Evolutionary conservation across 441 rosid genomes (phyloP).

Genomic region (Gossypium trilobum): DNA sequence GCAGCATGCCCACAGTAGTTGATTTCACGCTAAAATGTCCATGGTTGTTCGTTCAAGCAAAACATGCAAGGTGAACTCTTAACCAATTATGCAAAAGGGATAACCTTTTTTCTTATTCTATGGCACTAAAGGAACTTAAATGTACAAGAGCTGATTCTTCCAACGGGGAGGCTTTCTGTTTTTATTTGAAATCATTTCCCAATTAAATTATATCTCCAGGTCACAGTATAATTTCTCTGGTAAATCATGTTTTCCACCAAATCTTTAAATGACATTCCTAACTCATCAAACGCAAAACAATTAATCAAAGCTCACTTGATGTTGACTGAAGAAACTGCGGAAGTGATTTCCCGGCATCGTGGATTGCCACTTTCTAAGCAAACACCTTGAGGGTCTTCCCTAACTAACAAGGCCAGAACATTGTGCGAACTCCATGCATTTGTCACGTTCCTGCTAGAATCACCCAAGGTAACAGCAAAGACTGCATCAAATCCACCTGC

Average conservation of each 20-base stretch:
- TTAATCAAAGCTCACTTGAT: slow-evolving; percentile 31
- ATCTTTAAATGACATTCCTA: slow-evolving; percentile 17
- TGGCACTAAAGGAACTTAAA: background rate
- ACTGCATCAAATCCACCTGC: slow-evolving; percentile 97
- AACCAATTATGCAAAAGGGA: background rate
- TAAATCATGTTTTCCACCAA: slow-evolving; percentile 25
- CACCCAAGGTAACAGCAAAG: slow-evolving; percentile 66
- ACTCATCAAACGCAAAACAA: slow-evolving; percentile 19
- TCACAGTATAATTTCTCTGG: slow-evolving; percentile 2
- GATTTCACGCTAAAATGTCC: too few species aligned
- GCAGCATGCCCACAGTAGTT: too few species aligned
- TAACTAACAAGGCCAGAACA: slow-evolving; percentile 72
- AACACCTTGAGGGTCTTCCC: slow-evolving; percentile 85
- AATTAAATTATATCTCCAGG: background rate
- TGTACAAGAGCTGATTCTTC: background rate
- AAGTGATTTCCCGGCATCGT: slow-evolving; percentile 42
- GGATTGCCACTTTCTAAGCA: slow-evolving; percentile 70
- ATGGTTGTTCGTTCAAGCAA: too few species aligned
- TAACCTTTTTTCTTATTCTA: background rate
- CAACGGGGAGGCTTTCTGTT: background rate
- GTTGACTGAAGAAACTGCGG: slow-evolving; percentile 47
- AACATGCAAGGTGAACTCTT: background rate
- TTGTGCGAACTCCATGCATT: slow-evolving; percentile 64
- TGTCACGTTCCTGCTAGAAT: slow-evolving; percentile 45
- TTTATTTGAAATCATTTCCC: background rate